These are phyloP conservation scores for Pseudocercospora crystallina DNA, from an alignment of 2,329 filamentous ascomycete species.

Conservation along the genomic window DNA sequence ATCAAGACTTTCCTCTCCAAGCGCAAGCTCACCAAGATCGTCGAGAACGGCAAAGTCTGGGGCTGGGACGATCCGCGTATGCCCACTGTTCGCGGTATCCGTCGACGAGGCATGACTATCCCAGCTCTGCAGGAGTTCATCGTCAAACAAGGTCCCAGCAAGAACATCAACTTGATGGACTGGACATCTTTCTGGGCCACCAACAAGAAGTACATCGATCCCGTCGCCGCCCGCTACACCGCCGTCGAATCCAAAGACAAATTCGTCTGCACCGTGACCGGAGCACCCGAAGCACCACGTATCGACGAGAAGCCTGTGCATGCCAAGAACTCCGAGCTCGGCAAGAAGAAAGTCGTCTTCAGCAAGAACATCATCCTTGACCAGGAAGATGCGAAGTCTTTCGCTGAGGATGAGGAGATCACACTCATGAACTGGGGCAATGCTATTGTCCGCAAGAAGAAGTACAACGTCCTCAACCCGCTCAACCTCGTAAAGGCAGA, in stretches of 20 bases:
- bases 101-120: constrained; percentile 75
- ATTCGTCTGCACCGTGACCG: constrained; percentile 48
- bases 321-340: constrained; percentile 81
- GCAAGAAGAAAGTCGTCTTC: constrained; percentile 81
- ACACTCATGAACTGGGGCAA: constrained; percentile 98
- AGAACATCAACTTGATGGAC: constrained; percentile 81
- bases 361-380: constrained; percentile 76
- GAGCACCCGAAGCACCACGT: constrained; percentile 43
- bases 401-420: constrained; percentile 84
- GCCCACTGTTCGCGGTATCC: constrained; percentile 79
- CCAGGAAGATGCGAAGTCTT: constrained; percentile 79
- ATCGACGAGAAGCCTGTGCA: constrained; percentile 81
- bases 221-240: constrained; percentile 49
- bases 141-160: constrained; percentile 77
- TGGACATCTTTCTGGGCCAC: constrained; percentile 66
- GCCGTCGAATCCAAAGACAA: constrained; percentile 66
- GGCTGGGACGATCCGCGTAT: constrained; percentile 87
- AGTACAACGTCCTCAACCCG: constrained; percentile 50
- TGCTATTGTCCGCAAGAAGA: constrained; percentile 66
- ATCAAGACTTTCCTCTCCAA: constrained; percentile 80
- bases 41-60: constrained; percentile 72
- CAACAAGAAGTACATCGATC: constrained; percentile 55
- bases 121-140: constrained; percentile 80
- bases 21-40: constrained; percentile 80
- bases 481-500: constrained; percentile 49